Base-by-base conservation (phyloP, 2,329 filamentous ascomycete species). In the Tolypocladium pustulatum region DNA sequence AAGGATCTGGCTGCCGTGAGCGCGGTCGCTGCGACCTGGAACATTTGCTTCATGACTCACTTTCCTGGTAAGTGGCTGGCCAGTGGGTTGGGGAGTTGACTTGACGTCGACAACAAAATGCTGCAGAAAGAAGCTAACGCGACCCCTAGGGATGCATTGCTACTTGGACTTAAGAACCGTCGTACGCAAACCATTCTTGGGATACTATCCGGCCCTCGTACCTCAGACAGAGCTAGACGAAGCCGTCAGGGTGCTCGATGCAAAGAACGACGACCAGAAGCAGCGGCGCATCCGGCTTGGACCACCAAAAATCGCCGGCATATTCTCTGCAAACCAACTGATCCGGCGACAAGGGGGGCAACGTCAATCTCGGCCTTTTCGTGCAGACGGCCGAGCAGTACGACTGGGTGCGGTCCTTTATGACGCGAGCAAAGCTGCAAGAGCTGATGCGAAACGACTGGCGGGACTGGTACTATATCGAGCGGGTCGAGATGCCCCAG, bases 301-400 rank as follows among this genome's bases (percentile, higher is more conserved):
- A 0, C 64, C 67, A 0, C 66, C 65, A 5, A 58, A 60, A 4
- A 60, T 58, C n/a, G n/a, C n/a, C n/a, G n/a, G n/a, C n/a, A n/a
- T n/a, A n/a, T n/a, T n/a, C n/a, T n/a, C n/a, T n/a, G n/a, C n/a
- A n/a, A n/a, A n/a, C 69, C 4, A 69, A 61, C 4, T 63, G 71
- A 7, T 71, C 70, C 0, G 69, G 71, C 8, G 77, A 79, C 61
- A 79, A 79, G 61, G 75, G 71, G 0, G 69, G 69, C 2, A 73
- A 79, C 62, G 66, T 71, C 49, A 79, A 78, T 58, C 66, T 77
- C 22, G 76, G 76, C 4, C 67, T 79, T 56, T 82, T 76, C 64
- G 75, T 78, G 5, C 68, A 73, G n/a, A 66, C 70, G 38, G 62
- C 64, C 0, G 72, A 76, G 57, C 75, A 78, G 64, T 80, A 73